Evolutionary conservation across 805 yeast species (phyloP).

Genomic region (Candida namnaoensis): DNA sequence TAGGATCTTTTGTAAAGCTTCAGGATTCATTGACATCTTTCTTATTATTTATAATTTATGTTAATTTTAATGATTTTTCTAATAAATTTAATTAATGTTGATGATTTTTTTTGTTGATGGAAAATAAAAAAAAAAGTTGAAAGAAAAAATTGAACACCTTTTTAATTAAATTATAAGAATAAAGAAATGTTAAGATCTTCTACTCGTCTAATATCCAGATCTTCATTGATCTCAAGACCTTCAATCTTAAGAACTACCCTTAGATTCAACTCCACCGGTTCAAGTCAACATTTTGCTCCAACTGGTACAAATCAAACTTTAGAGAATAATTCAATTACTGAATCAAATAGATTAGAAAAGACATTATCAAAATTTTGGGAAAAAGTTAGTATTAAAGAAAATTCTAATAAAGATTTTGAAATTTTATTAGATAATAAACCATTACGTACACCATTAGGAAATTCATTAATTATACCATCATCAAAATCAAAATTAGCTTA

Average conservation of each 20-base stretch:
- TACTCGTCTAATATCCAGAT: too few species aligned
- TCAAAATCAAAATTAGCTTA: conserved; percentile 57
- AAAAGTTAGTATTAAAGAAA: conserved; percentile 39
- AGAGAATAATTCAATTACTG: conserved; percentile 46
- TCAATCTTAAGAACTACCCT: too few species aligned
- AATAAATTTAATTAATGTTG: too few species aligned
- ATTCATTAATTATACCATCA: conserved; percentile 54
- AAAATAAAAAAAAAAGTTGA: too few species aligned
- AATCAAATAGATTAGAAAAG: conserved; percentile 62
- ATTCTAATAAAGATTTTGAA: conserved; percentile 25
- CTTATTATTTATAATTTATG: neutral
- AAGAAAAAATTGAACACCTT: too few species aligned
- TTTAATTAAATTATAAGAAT: too few species aligned
- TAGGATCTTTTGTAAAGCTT: conserved; percentile 44
- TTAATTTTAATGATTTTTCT: neutral
- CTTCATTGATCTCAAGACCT: neutral
- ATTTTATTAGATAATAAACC: conserved; percentile 70
- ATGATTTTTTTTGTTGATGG: too few species aligned
- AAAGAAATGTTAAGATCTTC: too few species aligned
- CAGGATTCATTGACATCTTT: conserved; percentile 34
- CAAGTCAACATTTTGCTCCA: conserved; percentile 6
- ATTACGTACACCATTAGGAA: conserved; percentile 78
- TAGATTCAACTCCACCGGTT: neutral
- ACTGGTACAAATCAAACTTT: conserved; percentile 25
- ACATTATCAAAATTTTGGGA: conserved; percentile 79